phyloP scores from a whole-genome alignment of 768 basidiomycete genomes.

The Phanerochaete sordida region DNA sequence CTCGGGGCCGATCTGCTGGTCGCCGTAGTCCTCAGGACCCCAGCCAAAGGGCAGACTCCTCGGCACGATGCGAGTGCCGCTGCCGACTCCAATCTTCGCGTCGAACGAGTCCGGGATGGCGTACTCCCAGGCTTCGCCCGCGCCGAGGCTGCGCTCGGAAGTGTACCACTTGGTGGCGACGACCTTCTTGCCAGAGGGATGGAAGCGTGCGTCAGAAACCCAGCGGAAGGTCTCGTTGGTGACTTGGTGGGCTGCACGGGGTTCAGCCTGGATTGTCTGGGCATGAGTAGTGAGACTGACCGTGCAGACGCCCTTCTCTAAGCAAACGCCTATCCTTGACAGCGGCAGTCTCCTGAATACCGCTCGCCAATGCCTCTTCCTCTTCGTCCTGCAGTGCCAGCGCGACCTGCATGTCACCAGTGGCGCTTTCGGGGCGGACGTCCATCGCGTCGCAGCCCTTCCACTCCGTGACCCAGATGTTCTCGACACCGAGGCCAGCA shows the following conservation, averaged over 20 bases:
- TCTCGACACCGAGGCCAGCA: slow-evolving; percentile 68
- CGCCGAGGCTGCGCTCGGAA: slow-evolving; percentile 57
- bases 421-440: slow-evolving; percentile 32
- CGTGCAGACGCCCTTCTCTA: slow-evolving; percentile 52
- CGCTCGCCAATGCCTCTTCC: slow-evolving; percentile 43
- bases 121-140: slow-evolving; percentile 75
- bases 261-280: neutral
- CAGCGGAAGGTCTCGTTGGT: slow-evolving; percentile 76
- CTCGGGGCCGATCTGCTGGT: slow-evolving; percentile 74
- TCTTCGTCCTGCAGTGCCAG: slow-evolving; percentile 37
- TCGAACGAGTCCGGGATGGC: slow-evolving; percentile 37
- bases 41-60: slow-evolving; percentile 59
- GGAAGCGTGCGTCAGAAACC: slow-evolving; percentile 68
- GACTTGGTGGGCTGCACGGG: slow-evolving; percentile 38
- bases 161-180: slow-evolving; percentile 82
- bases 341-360: slow-evolving; percentile 47
- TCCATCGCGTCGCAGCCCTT: slow-evolving; percentile 62
- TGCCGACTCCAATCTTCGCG: slow-evolving; percentile 34
- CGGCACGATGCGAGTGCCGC: slow-evolving; percentile 53
- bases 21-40: slow-evolving; percentile 53
- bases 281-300: slow-evolving; percentile 28
- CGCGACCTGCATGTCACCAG: slow-evolving; percentile 32
- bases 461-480: slow-evolving; percentile 72
- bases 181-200: slow-evolving; percentile 58
- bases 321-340: slow-evolving; percentile 46